Evolutionary conservation across 2,329 filamentous ascomycete genomes (phyloP).

Genomic region (Alternaria infectoria): DNA sequence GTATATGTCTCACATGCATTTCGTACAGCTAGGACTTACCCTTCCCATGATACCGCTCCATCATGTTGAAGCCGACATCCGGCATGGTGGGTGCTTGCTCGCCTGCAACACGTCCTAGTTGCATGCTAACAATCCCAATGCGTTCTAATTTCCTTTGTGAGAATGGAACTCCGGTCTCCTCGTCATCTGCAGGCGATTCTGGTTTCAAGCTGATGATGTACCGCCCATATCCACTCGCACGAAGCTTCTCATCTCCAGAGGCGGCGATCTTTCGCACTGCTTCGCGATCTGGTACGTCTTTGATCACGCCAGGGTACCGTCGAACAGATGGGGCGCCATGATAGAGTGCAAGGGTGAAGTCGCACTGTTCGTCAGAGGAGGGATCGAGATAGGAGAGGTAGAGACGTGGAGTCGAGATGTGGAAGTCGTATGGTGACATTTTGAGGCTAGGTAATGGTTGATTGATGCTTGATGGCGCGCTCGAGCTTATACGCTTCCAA

Average conservation of each 20-base stretch:
- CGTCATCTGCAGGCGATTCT: not conserved
- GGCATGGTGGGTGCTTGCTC: constrained; percentile 14
- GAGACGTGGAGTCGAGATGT: constrained; percentile 61
- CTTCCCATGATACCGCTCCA: constrained; percentile 16
- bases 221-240: constrained; percentile 33
- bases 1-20: too few relatives aligned
- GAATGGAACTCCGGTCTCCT: not conserved
- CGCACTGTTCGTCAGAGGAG: constrained; percentile 18
- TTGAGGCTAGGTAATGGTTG: not conserved
- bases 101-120: constrained; percentile 20
- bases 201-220: constrained; percentile 31
- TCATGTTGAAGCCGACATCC: constrained; percentile 25
- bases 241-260: constrained; percentile 9
- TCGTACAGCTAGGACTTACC: not conserved
- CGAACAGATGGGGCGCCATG: constrained; percentile 1
- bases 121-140: constrained; percentile 28
- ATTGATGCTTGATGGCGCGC: not conserved
- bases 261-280: constrained; percentile 15
- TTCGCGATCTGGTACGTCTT: not conserved
- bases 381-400: constrained; percentile 26
- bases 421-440: constrained; percentile 59
- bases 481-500: not conserved
- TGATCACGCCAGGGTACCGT: not conserved
- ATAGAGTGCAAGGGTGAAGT: constrained; percentile 12
- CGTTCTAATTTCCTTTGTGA: not conserved